Evolutionary conservation across 495 filamentous ascomycete genomes (phyloP), one percentile per base, ranked within the genome.

Genomic region (Aspergillus leporis): DNA sequence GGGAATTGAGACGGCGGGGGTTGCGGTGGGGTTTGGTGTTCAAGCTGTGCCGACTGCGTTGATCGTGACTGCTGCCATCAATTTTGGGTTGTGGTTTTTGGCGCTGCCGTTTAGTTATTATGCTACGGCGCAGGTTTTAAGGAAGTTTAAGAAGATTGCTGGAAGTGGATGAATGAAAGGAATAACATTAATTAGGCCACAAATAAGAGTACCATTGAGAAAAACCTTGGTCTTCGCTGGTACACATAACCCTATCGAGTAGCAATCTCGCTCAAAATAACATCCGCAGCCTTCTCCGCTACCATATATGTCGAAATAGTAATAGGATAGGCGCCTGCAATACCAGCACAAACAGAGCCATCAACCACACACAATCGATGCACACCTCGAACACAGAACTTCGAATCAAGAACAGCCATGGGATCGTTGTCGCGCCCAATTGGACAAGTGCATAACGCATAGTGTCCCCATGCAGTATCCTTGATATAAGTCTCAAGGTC

Each of bases 281-380:
- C 81, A 61, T 83, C 85, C 0, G 83, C 77, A 2, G 85, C 85
- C 78, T 88, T 88, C 66, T 84, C 81, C n/a, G 73, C 76, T n/a
- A 88, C 64, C 78, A 87, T 85, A 63, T 85, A 86, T 0, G 83
- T 84, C 12, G 85, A 78, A 30, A 82, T 66, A n/a, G n/a, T n/a
- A 23, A 73, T 75, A 34, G 81, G 81, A 57, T 85, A 88, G 30
- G 77, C 79, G 2, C 86, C 85, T 30, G 82, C 82, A 46, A 83
- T 84, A 36, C 71, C 65, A 19, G 84, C 83, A 53, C 77, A 86
- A 1, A 83, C 83, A 21, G 73, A 78, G 5, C 84, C 85, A 72
- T 87, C 85, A 6, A 87, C 85, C 28, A 87, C 83, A 47, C 85
- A 71, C 62, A 87, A 59, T 1, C 81, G 74, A 13, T 73, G 62